Evolutionary conservation across 2,329 filamentous ascomycete species (phyloP).

Genomic region (Aspergillus pseudoterreus): DNA sequence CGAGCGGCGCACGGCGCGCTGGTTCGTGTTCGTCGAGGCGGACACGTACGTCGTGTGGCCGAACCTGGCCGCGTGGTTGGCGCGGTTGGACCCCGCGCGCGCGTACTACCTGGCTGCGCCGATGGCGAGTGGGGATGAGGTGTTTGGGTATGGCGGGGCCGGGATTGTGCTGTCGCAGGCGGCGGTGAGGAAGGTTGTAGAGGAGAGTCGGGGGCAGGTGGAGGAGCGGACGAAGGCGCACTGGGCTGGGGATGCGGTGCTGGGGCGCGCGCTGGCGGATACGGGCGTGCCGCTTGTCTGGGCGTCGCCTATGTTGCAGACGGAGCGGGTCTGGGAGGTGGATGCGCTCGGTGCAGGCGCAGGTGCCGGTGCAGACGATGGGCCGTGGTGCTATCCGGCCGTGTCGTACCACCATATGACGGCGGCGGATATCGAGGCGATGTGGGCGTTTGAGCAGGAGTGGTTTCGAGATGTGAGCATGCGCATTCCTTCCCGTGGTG

Average conservation of each 20-base stretch:
- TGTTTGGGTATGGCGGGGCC: slow-evolving; percentile 50
- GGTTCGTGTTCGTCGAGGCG: slow-evolving; percentile 56
- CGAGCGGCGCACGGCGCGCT: slow-evolving; percentile 45
- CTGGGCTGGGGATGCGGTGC: slow-evolving; percentile 46
- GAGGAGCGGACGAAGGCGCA: slow-evolving; percentile 39
- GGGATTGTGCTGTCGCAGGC: slow-evolving; percentile 48
- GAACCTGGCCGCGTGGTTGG: slow-evolving; percentile 51
- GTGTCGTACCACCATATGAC: slow-evolving; percentile 29
- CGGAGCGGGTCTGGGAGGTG: slow-evolving; percentile 22
- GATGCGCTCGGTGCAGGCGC: slow-evolving; percentile 13
- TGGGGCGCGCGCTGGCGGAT: slow-evolving; percentile 41
- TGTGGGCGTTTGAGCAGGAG: slow-evolving; percentile 23
- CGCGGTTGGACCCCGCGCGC: slow-evolving; percentile 41
- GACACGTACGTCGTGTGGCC: slow-evolving; percentile 54
- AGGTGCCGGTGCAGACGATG: slow-evolving; percentile 3
- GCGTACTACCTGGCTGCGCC: slow-evolving; percentile 50
- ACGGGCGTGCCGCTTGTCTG: slow-evolving; percentile 36
- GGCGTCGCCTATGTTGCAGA: slow-evolving; percentile 22
- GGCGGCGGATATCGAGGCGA: slow-evolving; percentile 19
- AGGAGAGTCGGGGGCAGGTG: slow-evolving; percentile 35
- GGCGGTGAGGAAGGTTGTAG: slow-evolving; percentile 40
- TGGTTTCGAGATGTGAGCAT: slow-evolving; percentile 24
- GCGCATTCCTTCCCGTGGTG: background rate
- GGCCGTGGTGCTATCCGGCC: slow-evolving; percentile 25
- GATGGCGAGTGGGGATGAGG: slow-evolving; percentile 42